These are phyloP conservation scores for Andalucia godoyi DNA, from an alignment of 78 protist species.

Conservation along the genomic window DNA sequence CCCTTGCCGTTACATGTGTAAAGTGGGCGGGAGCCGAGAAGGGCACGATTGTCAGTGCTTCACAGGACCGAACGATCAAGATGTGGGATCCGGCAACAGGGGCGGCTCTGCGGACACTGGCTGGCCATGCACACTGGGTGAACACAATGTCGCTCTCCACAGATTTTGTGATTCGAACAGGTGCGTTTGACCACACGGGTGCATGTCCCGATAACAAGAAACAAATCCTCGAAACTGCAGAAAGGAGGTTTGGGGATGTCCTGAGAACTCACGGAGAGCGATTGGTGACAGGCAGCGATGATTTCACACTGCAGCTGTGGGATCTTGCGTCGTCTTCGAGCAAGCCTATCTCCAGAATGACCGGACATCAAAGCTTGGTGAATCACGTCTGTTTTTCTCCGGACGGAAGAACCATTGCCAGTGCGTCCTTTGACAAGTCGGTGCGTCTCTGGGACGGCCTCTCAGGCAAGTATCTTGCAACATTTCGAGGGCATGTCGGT, in stretches of 20 bases:
- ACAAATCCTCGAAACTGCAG: slow-evolving; percentile 41
- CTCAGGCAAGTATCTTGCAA: slow-evolving; percentile 68
- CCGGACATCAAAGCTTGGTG: slow-evolving; percentile 84
- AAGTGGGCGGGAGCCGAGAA: slow-evolving; percentile 93
- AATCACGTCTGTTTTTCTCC: slow-evolving; percentile 72
- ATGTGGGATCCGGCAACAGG: slow-evolving; percentile 53
- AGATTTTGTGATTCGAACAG: slow-evolving; percentile 76
- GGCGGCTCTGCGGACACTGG: slow-evolving; percentile 43
- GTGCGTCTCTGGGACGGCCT: slow-evolving; percentile 84
- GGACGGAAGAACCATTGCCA: slow-evolving; percentile 83
- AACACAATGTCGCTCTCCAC: slow-evolving; percentile 84
- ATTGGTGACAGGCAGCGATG: slow-evolving; percentile 83
- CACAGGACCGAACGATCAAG: slow-evolving; percentile 87
- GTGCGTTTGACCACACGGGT: slow-evolving; percentile 72
- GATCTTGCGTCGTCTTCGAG: slow-evolving; percentile 49
- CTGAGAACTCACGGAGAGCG: slow-evolving; percentile 33
- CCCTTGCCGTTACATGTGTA: slow-evolving; percentile 72
- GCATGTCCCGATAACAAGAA: background rate
- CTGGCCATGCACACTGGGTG: slow-evolving; percentile 98
- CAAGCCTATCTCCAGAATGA: slow-evolving; percentile 65
- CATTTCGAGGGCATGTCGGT: slow-evolving; percentile 90
- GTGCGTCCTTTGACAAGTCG: slow-evolving; percentile 90
- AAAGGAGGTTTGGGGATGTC: slow-evolving; percentile 44
- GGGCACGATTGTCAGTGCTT: slow-evolving; percentile 77
- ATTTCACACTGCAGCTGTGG: slow-evolving; percentile 93